Conservation (phyloP, 352 stramenopile species). For the Phytophthora cactorum region DNA sequence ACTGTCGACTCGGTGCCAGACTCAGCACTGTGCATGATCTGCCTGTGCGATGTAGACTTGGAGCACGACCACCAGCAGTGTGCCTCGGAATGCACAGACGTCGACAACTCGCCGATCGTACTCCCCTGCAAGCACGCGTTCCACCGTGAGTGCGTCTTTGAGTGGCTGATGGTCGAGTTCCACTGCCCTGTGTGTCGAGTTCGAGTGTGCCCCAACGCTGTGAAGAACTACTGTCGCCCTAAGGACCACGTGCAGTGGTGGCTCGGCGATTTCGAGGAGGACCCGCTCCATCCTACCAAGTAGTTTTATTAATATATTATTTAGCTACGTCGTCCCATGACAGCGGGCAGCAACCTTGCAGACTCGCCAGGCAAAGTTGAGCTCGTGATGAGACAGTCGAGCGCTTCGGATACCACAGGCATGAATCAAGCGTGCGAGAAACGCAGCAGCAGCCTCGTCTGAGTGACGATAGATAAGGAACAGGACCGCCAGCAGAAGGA, state of each 20-base stretch:
- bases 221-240: constrained; percentile 67
- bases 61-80: constrained; percentile 36
- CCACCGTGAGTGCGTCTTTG: constrained; percentile 76
- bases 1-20: constrained; percentile 45
- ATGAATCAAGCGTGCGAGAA: constrained; percentile 11
- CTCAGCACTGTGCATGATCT: constrained; percentile 52
- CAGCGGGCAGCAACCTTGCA: background rate
- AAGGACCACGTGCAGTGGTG: constrained; percentile 74
- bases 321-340: constrained; percentile 1
- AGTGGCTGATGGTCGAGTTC: constrained; percentile 78
- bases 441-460: constrained; percentile 12
- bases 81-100: constrained; percentile 16
- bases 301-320: constrained; percentile 7
- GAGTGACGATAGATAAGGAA: constrained; percentile 1
- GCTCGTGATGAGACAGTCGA: background rate
- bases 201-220: constrained; percentile 52
- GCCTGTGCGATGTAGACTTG: constrained; percentile 53
- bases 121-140: constrained; percentile 74
- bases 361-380: background rate
- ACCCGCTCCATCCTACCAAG: constrained; percentile 35
- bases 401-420: constrained; percentile 14
- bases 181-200: constrained; percentile 73
- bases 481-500: constrained; percentile 17
- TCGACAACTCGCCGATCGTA: constrained; percentile 32
- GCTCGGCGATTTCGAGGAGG: constrained; percentile 69